Conservation (phyloP, 1,139 yeast species). For the Sugiyamaella japonica region DNA sequence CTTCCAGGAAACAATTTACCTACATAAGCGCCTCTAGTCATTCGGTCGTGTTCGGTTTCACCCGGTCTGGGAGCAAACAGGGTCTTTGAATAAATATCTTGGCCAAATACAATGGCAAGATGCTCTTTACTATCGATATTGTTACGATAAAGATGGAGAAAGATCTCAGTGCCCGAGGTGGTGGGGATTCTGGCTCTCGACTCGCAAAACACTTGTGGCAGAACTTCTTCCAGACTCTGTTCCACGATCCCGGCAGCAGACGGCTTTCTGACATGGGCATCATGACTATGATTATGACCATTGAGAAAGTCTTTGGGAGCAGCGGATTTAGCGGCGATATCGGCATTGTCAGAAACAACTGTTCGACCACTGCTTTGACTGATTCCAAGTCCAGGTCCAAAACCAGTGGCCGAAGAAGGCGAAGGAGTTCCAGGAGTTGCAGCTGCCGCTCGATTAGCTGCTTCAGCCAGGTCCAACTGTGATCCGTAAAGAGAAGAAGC, state of each 20-base stretch:
- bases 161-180: conserved; percentile 90
- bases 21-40: conserved; percentile 96
- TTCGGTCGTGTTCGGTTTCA: conserved; percentile 88
- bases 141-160: conserved; percentile 83
- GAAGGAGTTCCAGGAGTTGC: not conserved
- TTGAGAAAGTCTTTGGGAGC: not conserved
- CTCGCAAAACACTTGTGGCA: conserved; percentile 81
- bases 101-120: conserved; percentile 95
- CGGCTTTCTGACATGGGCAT: conserved; percentile 6
- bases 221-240: conserved; percentile 33
- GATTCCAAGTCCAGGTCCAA: not conserved
- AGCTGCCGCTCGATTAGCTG: conserved; percentile 15
- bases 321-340: not conserved
- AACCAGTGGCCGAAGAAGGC: not conserved
- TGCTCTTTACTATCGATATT: conserved; percentile 90
- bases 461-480: conserved; percentile 21
- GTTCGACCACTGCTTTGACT: not conserved
- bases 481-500: conserved; percentile 23
- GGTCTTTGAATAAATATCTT: conserved; percentile 75
- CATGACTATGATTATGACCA: conserved; percentile 1
- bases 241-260: conserved; percentile 20
- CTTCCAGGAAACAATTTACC: conserved; percentile 91
- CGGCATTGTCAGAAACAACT: not conserved
- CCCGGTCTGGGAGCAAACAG: conserved; percentile 60
- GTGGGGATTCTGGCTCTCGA: conserved; percentile 94